Base-by-base conservation (phyloP, 805 yeast genomes). In the Cyberlindnera lachancei region DNA sequence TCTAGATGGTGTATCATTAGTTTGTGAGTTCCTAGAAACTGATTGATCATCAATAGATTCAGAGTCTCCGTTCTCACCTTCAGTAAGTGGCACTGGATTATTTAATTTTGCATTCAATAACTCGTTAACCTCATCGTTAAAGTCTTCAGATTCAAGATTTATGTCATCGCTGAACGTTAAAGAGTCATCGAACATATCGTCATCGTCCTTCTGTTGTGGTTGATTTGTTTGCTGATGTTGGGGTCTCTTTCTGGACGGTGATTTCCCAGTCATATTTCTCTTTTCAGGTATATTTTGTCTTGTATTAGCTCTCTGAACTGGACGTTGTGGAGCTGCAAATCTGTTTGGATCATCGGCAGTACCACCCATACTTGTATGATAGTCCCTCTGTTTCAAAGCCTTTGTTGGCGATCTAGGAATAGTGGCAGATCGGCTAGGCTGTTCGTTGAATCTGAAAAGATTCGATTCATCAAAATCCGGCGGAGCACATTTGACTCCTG, bases 111-210 rank as follows among this genome's bases (percentile, higher is more conserved):
- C 36, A 15, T 45, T 39, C 5, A 50, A 29, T 15, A 50, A 23
- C 9, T 46, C 49, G 27, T 40, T 44, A 5, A 45, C 44, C 24
- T 52, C 53, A 23, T 44, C 54, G 30, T 54, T 58, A 37, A 55
- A 50, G 34, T 56, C 58, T 25, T 56, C 53, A 6, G 61, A 50
- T 34, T 61, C 67, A 6, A 59, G 56, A 33, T 57, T 63, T 13
- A 63, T 36, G 30, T 63, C 70, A 41, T 73, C 78, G 44, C 75
- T 69, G 35, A 71, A 70, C 37, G 66, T 59, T 31, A 72, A 58
- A 2, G 79, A 72, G 44, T 73, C 79, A 25, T 73, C 79, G 34
- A 65, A 52, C 28, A 58, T 38, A 25, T 61, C 66, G n/a, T 61
- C 53, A 7, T 25, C 26, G n/a, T 47, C 50, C 40, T 27, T 29